Evolutionary conservation across 768 basidiomycete species (phyloP), one percentile per base, ranked within the genome.

Genomic region (Russula griseocarnosa): DNA sequence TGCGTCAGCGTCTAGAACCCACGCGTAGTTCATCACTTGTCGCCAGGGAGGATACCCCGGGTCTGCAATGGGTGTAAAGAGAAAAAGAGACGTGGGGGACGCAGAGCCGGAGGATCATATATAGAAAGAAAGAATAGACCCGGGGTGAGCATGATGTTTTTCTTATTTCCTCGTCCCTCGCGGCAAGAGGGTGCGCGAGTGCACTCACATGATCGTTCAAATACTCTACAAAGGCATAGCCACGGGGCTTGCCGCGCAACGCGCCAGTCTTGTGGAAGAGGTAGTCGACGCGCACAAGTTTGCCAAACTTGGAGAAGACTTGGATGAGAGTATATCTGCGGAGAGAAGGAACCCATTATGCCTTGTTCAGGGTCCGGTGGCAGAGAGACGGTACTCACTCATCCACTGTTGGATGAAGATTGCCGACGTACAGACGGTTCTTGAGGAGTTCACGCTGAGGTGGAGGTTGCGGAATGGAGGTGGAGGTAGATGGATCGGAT

Each of bases 191-290:
- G 24, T 32, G 32, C 3, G 38, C n/a, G 3, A 24, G 20, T 38
- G 14, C n/a, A 67, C 68, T 79, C 76, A 98, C 96, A 76, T 86
- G 84, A 76, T 86, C 81, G 50, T 82, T 82, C 34, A 80, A 80
- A 70, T 86, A 98, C 76, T 98, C 92, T 38, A 99, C 76, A 69
- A 98, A 99, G 0, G 94, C 95, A 74, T 96, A 98, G 6, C 97
- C 96, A 14, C 95, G 81, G 0, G 97, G 95, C 73, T 92, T 97
- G 20, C 97, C 97, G 72, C 88, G 94, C 71, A 87, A 75, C 14
- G 86, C 81, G 0, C 96, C 97, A 0, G 88, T 79, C 76, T 96
- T 98, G 80, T 99, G 95, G 72, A 98, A 98, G 66, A 98, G 81
- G 74, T 86, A 98, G 75, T 99, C 97, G 57, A 98, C 82, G 69